Evolutionary conservation across 345 rosid genomes (phyloP).

Genomic region (Gossypium longicalyx): DNA sequence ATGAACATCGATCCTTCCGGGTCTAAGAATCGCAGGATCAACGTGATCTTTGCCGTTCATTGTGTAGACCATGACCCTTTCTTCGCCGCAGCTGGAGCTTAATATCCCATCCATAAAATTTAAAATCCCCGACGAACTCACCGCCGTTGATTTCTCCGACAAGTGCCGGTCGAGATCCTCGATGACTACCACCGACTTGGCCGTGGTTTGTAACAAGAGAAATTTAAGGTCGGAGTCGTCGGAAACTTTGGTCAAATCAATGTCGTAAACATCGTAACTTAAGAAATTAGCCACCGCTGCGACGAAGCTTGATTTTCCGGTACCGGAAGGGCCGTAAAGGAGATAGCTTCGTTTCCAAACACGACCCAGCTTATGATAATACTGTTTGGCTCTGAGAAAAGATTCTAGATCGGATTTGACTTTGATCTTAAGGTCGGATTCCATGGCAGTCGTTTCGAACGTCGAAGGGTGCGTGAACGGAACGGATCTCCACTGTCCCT

Average conservation of each 20-base stretch:
- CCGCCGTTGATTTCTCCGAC: constrained; percentile 43
- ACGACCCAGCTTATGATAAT: constrained; percentile 66
- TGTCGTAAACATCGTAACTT: constrained; percentile 59
- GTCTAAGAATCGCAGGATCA: constrained; percentile 62
- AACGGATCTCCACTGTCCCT: constrained; percentile 69
- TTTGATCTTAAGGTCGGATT: constrained; percentile 54
- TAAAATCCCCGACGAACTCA: constrained; percentile 50
- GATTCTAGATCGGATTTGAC: constrained; percentile 68
- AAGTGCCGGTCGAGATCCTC: constrained; percentile 68
- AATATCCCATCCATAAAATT: constrained; percentile 72
- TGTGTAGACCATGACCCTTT: constrained; percentile 68
- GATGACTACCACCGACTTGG: constrained; percentile 51
- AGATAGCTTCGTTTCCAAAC: constrained; percentile 78
- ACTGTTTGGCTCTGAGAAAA: constrained; percentile 62
- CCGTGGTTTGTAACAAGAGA: constrained; percentile 48
- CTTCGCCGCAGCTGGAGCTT: constrained; percentile 56
- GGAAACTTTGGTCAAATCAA: constrained; percentile 50
- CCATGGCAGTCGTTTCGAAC: constrained; percentile 76
- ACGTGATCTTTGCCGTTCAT: constrained; percentile 51
- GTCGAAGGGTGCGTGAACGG: constrained; percentile 77
- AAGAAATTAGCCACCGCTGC: constrained; percentile 75
- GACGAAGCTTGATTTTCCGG: constrained; percentile 74
- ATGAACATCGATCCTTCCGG: constrained; percentile 86
- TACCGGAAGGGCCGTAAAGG: constrained; percentile 71
- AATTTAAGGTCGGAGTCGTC: constrained; percentile 66